phyloP scores from a whole-genome alignment of 371 early-diverging fungal genomes.

The Chytridium lagenaria region DNA sequence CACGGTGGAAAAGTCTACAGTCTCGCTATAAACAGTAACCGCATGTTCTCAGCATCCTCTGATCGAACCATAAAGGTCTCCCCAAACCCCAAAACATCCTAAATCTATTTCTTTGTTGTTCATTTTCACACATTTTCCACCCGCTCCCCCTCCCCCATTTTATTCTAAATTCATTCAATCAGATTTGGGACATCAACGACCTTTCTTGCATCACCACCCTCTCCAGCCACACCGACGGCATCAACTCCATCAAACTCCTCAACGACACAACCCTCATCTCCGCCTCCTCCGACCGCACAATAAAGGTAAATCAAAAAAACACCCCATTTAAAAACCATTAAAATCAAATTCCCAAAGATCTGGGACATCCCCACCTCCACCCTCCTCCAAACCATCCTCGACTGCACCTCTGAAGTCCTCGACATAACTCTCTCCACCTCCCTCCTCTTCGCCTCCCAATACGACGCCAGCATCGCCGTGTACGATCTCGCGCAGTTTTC shows the following conservation, averaged over 20 bases:
- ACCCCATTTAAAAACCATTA: neutral
- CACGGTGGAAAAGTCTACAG: slow-evolving; percentile 67
- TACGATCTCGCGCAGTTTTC: slow-evolving; percentile 57
- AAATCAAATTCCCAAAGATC: slow-evolving; percentile 43
- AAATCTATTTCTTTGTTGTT: neutral
- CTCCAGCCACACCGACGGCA: slow-evolving; percentile 65
- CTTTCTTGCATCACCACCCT: slow-evolving; percentile 62
- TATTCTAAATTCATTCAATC: too few species aligned
- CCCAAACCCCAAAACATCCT: neutral
- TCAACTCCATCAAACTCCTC: slow-evolving; percentile 61
- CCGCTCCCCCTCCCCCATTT: too few species aligned
- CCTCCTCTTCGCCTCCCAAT: slow-evolving; percentile 66
- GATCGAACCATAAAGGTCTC: slow-evolving; percentile 62
- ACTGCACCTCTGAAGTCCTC: slow-evolving; percentile 61
- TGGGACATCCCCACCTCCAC: slow-evolving; percentile 65
- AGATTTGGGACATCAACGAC: slow-evolving; percentile 63
- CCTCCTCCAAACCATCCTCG: slow-evolving; percentile 54
- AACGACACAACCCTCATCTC: slow-evolving; percentile 53
- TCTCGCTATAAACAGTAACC: slow-evolving; percentile 28
- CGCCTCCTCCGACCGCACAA: slow-evolving; percentile 63
- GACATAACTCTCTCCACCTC: slow-evolving; percentile 48
- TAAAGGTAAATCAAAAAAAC: slow-evolving; percentile 47
- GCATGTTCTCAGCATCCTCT: slow-evolving; percentile 66
- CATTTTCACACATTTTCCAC: too few species aligned
- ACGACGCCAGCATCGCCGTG: slow-evolving; percentile 67